Conservation (phyloP, 2,329 filamentous ascomycete species). For the Leptographium wingfieldii region DNA sequence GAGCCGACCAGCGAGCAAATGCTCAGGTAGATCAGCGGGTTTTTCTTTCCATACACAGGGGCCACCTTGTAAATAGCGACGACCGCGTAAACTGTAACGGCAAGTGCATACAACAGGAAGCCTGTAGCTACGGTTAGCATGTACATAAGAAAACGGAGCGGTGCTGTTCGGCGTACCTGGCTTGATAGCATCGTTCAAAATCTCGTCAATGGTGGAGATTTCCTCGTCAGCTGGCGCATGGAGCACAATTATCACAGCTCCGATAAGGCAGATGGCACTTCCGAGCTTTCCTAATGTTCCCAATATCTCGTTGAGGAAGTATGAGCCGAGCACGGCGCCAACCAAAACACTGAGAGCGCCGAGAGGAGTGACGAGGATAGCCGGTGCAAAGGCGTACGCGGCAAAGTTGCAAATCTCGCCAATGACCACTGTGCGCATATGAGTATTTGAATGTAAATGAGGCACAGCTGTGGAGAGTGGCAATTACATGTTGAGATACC, state of each 20-base stretch:
- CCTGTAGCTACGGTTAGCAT: constrained; percentile 34
- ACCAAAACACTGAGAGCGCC: constrained; percentile 92
- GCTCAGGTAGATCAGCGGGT: constrained; percentile 90
- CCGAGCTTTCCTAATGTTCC: constrained; percentile 88
- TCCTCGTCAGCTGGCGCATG: constrained; percentile 92
- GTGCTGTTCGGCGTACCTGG: constrained; percentile 50
- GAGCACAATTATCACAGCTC: constrained; percentile 92
- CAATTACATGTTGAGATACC: constrained; percentile 75
- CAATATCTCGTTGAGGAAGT: constrained; percentile 82
- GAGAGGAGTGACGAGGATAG: constrained; percentile 93
- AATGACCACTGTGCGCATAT: constrained; percentile 54
- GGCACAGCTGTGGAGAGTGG: not conserved
- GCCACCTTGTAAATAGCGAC: constrained; percentile 96
- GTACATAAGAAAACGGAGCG: not conserved
- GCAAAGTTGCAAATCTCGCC: constrained; percentile 97
- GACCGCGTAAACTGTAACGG: constrained; percentile 70
- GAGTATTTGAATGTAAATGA: constrained; percentile 2
- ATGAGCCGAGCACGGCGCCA: constrained; percentile 85
- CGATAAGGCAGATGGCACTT: constrained; percentile 90
- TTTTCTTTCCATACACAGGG: constrained; percentile 82
- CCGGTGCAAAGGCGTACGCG: constrained; percentile 94
- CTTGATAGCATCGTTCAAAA: constrained; percentile 78
- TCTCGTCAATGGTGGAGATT: constrained; percentile 82
- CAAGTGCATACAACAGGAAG: constrained; percentile 74
- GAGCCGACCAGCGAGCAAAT: constrained; percentile 97